These are phyloP conservation scores for Hemileccinum rubropunctum DNA, from an alignment of 768 basidiomycete genomes.

Conservation along the genomic window DNA sequence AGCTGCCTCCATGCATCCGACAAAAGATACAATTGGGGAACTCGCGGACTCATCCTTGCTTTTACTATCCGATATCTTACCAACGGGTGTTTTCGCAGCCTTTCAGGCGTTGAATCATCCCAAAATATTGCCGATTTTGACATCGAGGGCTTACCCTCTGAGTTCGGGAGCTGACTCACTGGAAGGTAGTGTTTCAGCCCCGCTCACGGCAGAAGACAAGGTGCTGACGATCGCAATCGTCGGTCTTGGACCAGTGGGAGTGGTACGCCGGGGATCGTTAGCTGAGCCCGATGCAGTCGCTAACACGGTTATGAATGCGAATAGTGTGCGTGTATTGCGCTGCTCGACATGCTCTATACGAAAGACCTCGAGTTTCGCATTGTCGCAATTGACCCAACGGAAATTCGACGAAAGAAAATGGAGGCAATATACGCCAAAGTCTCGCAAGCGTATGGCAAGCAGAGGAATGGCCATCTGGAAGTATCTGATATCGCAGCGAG, in stretches of 20 bases:
- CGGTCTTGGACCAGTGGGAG: slow-evolving; percentile 77
- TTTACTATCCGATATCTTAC: slow-evolving; percentile 74
- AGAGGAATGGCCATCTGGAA: slow-evolving; percentile 41
- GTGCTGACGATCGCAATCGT: slow-evolving; percentile 61
- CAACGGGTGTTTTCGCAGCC: slow-evolving; percentile 77
- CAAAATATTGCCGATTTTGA: slow-evolving; percentile 60
- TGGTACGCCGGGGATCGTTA: slow-evolving; percentile 36
- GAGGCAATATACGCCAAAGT: slow-evolving; percentile 55
- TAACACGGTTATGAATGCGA: neutral
- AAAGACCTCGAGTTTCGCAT: slow-evolving; percentile 49
- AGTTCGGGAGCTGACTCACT: slow-evolving; percentile 12
- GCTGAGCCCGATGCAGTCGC: neutral
- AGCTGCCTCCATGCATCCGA: slow-evolving; percentile 7
- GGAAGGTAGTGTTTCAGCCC: slow-evolving; percentile 10
- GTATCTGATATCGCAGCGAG: slow-evolving; percentile 52
- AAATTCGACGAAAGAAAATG: slow-evolving; percentile 57
- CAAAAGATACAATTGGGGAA: slow-evolving; percentile 36
- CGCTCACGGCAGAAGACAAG: slow-evolving; percentile 45
- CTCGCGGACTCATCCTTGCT: slow-evolving; percentile 66
- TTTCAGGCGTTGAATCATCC: slow-evolving; percentile 71
- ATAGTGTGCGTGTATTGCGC: slow-evolving; percentile 59
- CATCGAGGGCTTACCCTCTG: slow-evolving; percentile 57
- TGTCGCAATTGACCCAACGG: slow-evolving; percentile 61
- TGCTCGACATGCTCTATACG: slow-evolving; percentile 57
- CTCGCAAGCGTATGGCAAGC: slow-evolving; percentile 34